Conservation (phyloP, 1,284 basidiomycete species). For the Cystobasidium pallidum region DNA sequence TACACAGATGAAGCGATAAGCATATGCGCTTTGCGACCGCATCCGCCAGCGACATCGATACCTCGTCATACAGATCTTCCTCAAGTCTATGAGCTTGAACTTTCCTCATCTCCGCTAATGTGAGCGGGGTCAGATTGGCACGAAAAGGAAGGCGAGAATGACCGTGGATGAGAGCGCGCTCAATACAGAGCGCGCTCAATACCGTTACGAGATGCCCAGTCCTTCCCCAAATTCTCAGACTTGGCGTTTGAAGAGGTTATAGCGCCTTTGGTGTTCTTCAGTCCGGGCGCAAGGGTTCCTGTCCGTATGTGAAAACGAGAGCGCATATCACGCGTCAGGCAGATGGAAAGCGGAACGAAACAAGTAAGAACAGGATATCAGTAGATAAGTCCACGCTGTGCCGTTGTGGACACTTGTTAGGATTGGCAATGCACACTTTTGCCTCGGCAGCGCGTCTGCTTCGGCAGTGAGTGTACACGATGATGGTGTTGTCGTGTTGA, state of each 20-base stretch:
- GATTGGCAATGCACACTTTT: slow-evolving; percentile 3
- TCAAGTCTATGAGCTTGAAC: not conserved
- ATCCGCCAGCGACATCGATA: slow-evolving; percentile 3
- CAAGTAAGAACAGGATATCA: not conserved
- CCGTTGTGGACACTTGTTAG: not conserved
- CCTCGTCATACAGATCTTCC: slow-evolving; percentile 28
- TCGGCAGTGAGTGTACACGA: slow-evolving; percentile 19
- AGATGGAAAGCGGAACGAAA: not conserved
- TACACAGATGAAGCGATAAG: not conserved
- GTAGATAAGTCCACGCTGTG: not conserved
- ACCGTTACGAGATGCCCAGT: slow-evolving; percentile 6
- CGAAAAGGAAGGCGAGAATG: slow-evolving; percentile 25
- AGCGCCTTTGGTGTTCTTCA: slow-evolving; percentile 27
- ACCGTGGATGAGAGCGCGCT: slow-evolving; percentile 11
- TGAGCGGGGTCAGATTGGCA: slow-evolving; percentile 21
- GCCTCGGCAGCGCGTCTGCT: slow-evolving; percentile 12
- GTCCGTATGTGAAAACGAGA: not conserved
- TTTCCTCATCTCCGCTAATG: slow-evolving; percentile 21
- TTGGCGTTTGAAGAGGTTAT: slow-evolving; percentile 19
- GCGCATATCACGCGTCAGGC: not conserved
- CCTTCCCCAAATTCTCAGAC: not conserved
- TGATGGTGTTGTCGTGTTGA: slow-evolving; percentile 11
- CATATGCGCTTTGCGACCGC: not conserved
- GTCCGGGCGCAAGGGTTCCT: not conserved
- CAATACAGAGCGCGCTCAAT: not conserved